These are phyloP conservation scores for Sequoia sempervirens DNA, from an alignment of 75 land plant species.

Conservation along the genomic window DNA sequence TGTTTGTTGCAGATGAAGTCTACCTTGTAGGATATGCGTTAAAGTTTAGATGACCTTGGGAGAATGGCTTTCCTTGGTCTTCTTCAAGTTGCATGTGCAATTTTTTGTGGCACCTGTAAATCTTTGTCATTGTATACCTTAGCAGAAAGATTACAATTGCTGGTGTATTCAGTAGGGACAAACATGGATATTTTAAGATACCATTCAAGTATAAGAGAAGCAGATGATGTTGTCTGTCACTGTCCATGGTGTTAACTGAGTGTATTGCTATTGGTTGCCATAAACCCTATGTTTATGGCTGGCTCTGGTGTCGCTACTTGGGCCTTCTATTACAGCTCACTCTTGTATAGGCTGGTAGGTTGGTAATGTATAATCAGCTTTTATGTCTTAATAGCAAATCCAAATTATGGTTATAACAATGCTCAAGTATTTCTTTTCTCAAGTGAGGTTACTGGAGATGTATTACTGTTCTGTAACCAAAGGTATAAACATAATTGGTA, in stretches of 20 bases:
- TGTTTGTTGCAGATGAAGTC: constrained; percentile 5
- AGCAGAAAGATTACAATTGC: neutral
- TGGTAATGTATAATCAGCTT: neutral
- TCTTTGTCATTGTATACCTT: constrained; percentile 1
- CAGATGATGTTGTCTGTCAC: neutral
- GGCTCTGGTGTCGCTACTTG: neutral
- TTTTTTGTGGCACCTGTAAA: constrained; percentile 1
- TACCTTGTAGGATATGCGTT: constrained; percentile 4
- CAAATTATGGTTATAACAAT: neutral
- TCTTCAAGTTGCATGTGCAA: neutral
- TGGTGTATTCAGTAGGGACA: neutral
- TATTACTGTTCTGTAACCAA: neutral
- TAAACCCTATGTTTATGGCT: neutral
- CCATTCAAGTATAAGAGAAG: neutral
- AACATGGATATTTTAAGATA: neutral
- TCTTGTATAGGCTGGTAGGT: constrained; percentile 5
- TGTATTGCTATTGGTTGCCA: neutral
- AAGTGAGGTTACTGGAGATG: neutral
- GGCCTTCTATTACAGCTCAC: neutral
- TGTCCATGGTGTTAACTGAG: neutral
- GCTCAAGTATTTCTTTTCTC: neutral
- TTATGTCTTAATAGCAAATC: constrained; percentile 2
- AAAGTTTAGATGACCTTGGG: neutral
- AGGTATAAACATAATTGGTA: constrained; percentile 3
- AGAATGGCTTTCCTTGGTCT: neutral